phyloP scores from a whole-genome alignment of 192 early-diverging fungal species.

The Haplosporangium gracile region DNA sequence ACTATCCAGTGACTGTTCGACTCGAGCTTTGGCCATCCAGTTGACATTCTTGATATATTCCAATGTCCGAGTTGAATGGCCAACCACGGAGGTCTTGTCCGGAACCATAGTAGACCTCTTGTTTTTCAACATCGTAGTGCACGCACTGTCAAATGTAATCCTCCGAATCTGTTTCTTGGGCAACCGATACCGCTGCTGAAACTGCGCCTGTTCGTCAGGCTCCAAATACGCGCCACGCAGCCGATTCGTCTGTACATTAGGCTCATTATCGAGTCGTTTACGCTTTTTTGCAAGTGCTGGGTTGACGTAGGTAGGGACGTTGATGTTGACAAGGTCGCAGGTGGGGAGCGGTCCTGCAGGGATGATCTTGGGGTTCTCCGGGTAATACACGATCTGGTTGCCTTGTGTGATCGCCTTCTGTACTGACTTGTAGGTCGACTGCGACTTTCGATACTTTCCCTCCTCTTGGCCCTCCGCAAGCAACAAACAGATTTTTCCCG shows the following conservation, averaged over 20 bases:
- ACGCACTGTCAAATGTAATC: conserved; percentile 15
- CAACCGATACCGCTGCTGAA: conserved; percentile 19
- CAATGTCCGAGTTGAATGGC: conserved; percentile 32
- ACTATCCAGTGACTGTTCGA: conserved; percentile 6
- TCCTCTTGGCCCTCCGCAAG: conserved; percentile 80
- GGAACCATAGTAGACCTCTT: not conserved
- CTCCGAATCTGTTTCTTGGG: conserved; percentile 1
- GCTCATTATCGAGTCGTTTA: conserved; percentile 27
- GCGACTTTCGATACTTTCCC: conserved; percentile 64
- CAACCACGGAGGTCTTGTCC: conserved; percentile 13
- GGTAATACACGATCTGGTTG: conserved; percentile 63
- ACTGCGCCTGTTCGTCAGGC: conserved; percentile 18
- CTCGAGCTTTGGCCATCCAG: conserved; percentile 10
- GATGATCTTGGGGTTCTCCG: conserved; percentile 59
- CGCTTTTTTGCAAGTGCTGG: conserved; percentile 38
- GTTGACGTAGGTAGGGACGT: conserved; percentile 61
- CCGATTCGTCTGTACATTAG: not conserved
- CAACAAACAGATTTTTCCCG: conserved; percentile 73
- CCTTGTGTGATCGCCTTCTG: conserved; percentile 73
- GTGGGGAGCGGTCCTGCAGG: conserved; percentile 63
- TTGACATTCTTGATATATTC: conserved; percentile 16
- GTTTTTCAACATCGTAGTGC: not conserved
- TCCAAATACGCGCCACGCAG: conserved; percentile 15
- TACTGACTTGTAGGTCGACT: conserved; percentile 71
- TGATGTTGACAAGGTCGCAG: conserved; percentile 62